Conservation (phyloP, 345 rosid species). For the Corymbia maculata region DNA sequence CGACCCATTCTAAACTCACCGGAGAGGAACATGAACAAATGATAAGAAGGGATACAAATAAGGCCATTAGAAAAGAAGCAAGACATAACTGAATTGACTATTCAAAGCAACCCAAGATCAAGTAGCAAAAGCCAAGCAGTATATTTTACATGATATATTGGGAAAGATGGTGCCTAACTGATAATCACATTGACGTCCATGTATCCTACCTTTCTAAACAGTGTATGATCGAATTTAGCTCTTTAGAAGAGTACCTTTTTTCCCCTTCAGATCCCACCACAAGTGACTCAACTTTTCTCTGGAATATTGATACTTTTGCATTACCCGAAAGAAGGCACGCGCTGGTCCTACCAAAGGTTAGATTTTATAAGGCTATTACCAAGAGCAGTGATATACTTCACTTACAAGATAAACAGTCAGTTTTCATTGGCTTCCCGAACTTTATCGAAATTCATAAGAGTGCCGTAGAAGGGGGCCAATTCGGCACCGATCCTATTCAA, state of each 20-base stretch:
- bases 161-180: not conserved
- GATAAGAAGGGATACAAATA: not conserved
- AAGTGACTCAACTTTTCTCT: not conserved
- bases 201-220: not conserved
- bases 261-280: not conserved
- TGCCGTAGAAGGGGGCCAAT: not conserved
- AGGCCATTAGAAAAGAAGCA: not conserved
- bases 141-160: not conserved
- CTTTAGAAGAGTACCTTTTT: not conserved
- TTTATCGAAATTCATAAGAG: not conserved
- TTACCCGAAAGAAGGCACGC: not conserved
- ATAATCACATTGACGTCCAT: not conserved
- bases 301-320: not conserved
- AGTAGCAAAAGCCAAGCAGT: not conserved
- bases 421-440: not conserved
- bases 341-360: not conserved
- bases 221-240: not conserved
- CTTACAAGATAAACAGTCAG: not conserved
- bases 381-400: not conserved
- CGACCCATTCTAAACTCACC: slow-evolving; percentile 37
- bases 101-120: not conserved
- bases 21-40: not conserved
- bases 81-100: not conserved
- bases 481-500: not conserved
- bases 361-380: not conserved